Conservation (phyloP, 805 yeast genomes). For the Wickerhamomyces queroliae region DNA sequence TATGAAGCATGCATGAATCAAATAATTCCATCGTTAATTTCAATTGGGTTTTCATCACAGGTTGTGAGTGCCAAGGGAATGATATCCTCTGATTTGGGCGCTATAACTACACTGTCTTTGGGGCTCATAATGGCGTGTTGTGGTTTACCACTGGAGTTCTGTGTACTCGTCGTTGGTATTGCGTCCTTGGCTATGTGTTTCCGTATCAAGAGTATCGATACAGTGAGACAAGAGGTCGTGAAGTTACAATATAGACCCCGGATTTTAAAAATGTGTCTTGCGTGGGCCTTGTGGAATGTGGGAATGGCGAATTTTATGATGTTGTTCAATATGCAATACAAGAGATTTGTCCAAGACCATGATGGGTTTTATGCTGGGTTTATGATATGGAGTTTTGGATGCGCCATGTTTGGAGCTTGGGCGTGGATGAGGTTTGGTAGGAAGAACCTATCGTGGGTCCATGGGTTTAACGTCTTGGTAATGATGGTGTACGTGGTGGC, state of each 20-base stretch:
- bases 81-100: background rate
- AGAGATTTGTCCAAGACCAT: background rate
- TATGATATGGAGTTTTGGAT: background rate
- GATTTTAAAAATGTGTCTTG: background rate
- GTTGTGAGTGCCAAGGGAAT: background rate
- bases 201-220: background rate
- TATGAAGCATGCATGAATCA: background rate
- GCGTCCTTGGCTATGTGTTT: background rate
- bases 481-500: background rate
- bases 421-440: background rate
- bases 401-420: background rate
- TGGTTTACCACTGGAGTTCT: background rate
- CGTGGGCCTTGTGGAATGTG: background rate
- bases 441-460: background rate
- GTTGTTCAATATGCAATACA: background rate
- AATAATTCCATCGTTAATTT: background rate
- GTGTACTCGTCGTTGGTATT: background rate
- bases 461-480: background rate
- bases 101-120: background rate
- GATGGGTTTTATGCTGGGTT: background rate
- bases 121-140: background rate
- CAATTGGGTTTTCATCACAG: background rate
- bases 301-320: background rate
- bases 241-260: background rate
- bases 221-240: background rate